Base-by-base conservation (phyloP, 1,284 basidiomycete species). In the Naganishia albida region DNA sequence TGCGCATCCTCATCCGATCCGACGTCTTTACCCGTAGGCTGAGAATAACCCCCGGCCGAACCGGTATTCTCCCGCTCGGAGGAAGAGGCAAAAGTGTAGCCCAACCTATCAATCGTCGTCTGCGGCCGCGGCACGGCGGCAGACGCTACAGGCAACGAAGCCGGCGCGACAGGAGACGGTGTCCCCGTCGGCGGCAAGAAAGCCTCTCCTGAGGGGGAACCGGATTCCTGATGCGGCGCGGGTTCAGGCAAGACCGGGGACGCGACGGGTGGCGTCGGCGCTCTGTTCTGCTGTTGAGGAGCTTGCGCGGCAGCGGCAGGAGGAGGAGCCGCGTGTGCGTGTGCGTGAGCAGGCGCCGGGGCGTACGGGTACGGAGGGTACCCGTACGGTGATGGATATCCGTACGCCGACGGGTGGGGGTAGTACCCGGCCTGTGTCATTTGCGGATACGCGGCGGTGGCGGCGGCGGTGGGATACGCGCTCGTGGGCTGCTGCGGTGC, bases 61-160 rank as follows among this genome's bases (percentile, higher is more conserved):
- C 48, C 59, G 34, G 50, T 63, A n/a, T 52, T 52, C n/a, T 63
- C 60, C 1, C 60, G 60, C n/a, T 63, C 60, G 15, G 50, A 52
- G 15, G 60, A 63, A 2, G 60, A 53, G 10, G 60, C 60, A 42
- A 53, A 63, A 12, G 40, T 18, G 23, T 63, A 53, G n/a, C 40
- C 50, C 28, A 43, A n/a, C 34, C 28, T 18, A 20, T 30, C 46
- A 18, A 53, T 53, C 28, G 34, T 53, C 15, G 51, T 20, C 18
- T 34, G 51, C 7, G 25, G 49, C 7, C 28, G 28, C 26, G 49
- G n/a, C 7, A 30, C 34, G 2, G 15, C 38, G 34, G 23, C 25
- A 2, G 46, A 23, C 12, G 46, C 12, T 20, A 25, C 20, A 12
- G n/a, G 46, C 46, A 25, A 7, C n/a, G 40, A 2, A 18, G 7